Conservation (phyloP, 2,329 filamentous ascomycete species). For the Trichoderma sp. region DNA sequence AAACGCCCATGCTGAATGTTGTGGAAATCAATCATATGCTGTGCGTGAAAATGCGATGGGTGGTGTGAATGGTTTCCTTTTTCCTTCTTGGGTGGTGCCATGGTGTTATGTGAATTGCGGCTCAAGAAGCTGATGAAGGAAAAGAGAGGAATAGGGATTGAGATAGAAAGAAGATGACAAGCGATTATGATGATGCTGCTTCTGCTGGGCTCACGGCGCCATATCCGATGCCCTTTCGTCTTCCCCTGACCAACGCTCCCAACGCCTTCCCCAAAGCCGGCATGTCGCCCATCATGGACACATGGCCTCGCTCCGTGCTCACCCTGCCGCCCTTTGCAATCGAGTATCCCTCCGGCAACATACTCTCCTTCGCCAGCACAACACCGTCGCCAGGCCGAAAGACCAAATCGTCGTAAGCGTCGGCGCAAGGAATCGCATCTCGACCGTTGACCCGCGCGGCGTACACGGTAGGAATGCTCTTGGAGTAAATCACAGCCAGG, state of each 20-base stretch:
- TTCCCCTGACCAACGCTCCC: conserved; percentile 65
- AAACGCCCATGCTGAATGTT: conserved; percentile 9
- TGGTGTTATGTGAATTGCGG: not conserved
- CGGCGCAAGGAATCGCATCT: conserved; percentile 72
- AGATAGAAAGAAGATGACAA: not conserved
- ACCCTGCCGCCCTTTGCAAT: conserved; percentile 73
- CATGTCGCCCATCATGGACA: conserved; percentile 82
- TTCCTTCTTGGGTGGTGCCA: not conserved
- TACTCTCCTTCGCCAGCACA: conserved; percentile 79
- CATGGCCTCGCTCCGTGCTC: conserved; percentile 80
- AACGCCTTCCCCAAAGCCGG: conserved; percentile 77
- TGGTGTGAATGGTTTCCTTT: not conserved
- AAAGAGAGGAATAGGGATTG: not conserved
- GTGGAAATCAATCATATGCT: not conserved
- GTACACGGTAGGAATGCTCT: conserved; percentile 81
- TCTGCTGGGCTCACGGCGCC: not conserved
- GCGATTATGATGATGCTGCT: not conserved
- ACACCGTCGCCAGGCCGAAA: conserved; percentile 91
- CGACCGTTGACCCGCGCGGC: conserved; percentile 72
- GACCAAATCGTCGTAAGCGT: conserved; percentile 82
- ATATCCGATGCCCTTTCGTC: conserved; percentile 69
- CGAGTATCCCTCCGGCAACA: conserved; percentile 79
- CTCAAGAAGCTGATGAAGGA: not conserved
- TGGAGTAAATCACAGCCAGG: conserved; percentile 80
- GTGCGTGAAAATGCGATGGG: not conserved